Evolutionary conservation across 495 filamentous ascomycete species (phyloP), one percentile per base, ranked within the genome.

Genomic region (Trichoderma parareesei): DNA sequence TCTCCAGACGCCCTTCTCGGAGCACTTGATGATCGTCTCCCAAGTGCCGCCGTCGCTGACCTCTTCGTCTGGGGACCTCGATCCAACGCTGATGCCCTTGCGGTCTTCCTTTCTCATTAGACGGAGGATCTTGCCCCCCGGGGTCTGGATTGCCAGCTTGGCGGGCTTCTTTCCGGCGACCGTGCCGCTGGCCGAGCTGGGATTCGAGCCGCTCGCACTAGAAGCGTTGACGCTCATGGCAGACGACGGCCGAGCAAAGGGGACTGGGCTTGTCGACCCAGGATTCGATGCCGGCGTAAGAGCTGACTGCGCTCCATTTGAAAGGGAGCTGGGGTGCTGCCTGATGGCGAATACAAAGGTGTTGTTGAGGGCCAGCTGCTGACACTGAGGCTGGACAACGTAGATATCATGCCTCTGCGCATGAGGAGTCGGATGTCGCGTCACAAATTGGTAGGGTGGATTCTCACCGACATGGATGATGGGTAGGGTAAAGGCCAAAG

Each of bases 1-100:
- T 66, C 94, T 85, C 94, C 94, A 98, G 37, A 88, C 83, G 0
- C 94, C 94, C 38, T 87, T 81, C 72, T 98, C 94, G 0, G 90
- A 91, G 74, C 93, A 92, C 79, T 98, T 98, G 74, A 92, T 96
- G 55, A 98, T 94, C 7, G 93, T 98, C 77, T 98, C 94, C 95
- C 95, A 98, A 0, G 88, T 84, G 57, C 89, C 90, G 14, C 91
- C 90, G 63, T 93, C 90, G 5, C 86, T 87, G 0, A 74, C 76
- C 14, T 85, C 87, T 60, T 84, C 86, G 2, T 77, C 74, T 33
- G 72, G 73, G 49, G 78, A 76, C 38, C 74, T 75, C 16, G 79
- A 79, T 11, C 77, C 73, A 62, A 79, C 73, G 3, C 75, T 73
- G 40, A 75, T 73, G 69, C 79, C 83, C 55, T 84, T 83, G 13